Conservation (phyloP, 2,329 filamentous ascomycete genomes). For the Plenodomus tracheiphilus region DNA sequence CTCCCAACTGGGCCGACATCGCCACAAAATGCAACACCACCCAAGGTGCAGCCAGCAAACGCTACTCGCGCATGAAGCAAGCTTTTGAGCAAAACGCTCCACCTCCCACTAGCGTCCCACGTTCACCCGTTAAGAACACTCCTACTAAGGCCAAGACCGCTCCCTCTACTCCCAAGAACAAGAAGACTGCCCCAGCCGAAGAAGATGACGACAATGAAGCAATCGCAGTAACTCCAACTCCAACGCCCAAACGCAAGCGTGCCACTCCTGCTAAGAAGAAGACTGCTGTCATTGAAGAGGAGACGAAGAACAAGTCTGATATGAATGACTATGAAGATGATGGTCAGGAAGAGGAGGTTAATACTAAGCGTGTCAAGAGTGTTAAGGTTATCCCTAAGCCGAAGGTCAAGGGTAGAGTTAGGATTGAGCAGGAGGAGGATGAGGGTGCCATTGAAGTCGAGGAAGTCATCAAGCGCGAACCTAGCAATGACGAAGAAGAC, state of each 20-base stretch:
- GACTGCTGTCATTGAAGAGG: background rate
- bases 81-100: conserved; percentile 26
- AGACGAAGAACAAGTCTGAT: conserved; percentile 2
- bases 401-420: conserved; percentile 1
- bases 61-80: conserved; percentile 38
- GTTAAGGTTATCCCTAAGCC: conserved; percentile 1
- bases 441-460: background rate
- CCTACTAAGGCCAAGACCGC: conserved; percentile 2
- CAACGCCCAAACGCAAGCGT: conserved; percentile 28
- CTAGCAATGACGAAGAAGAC: background rate
- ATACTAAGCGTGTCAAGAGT: conserved; percentile 7
- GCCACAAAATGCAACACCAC: conserved; percentile 31
- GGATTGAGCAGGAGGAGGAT: background rate
- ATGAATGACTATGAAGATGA: background rate
- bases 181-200: conserved; percentile 8
- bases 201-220: conserved; percentile 1
- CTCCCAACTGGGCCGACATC: conserved; percentile 34
- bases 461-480: background rate
- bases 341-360: conserved; percentile 2
- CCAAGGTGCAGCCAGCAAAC: conserved; percentile 37
- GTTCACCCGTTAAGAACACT: conserved; percentile 3
- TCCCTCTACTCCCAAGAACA: background rate
- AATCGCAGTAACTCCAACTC: background rate
- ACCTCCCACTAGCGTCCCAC: conserved; percentile 4
- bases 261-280: conserved; percentile 8